Conservation (phyloP, 2,329 filamentous ascomycete species). For the Trichophyton schoenleinii region DNA sequence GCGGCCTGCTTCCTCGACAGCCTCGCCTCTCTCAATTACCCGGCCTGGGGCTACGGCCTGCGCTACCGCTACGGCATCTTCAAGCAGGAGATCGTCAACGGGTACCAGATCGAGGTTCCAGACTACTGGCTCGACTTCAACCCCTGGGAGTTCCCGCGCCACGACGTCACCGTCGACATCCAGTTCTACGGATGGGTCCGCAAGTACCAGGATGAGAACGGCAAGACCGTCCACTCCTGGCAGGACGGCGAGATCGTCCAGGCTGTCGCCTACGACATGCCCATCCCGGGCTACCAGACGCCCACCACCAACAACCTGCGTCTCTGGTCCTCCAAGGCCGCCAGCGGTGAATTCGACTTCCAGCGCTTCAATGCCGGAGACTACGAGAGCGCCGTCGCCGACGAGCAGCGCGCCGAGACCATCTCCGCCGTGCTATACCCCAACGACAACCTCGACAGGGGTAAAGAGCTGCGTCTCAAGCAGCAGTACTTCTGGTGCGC, state of each 20-base stretch:
- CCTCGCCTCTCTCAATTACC: slow-evolving; percentile 83
- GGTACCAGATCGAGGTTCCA: slow-evolving; percentile 94
- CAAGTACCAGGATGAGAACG: slow-evolving; percentile 61
- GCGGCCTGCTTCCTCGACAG: slow-evolving; percentile 97
- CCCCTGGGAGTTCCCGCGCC: slow-evolving; percentile 94
- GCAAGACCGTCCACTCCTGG: slow-evolving; percentile 66
- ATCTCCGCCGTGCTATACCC: slow-evolving; percentile 96
- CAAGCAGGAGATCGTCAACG: slow-evolving; percentile 97
- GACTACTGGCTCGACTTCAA: slow-evolving; percentile 99
- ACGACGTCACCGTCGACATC: slow-evolving; percentile 91
- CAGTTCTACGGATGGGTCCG: slow-evolving; percentile 86
- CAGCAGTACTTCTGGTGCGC: slow-evolving; percentile 99
- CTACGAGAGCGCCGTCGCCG: slow-evolving; percentile 95
- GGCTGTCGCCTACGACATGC: slow-evolving; percentile 86
- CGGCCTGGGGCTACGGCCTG: slow-evolving; percentile 93
- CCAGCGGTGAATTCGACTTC: slow-evolving; percentile 95
- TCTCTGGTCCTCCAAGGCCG: slow-evolving; percentile 94
- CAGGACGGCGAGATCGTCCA: slow-evolving; percentile 86
- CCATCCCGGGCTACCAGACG: slow-evolving; percentile 81
- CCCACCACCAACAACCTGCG: slow-evolving; percentile 90
- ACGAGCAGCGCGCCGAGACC: slow-evolving; percentile 96
- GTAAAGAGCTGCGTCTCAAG: slow-evolving; percentile 94
- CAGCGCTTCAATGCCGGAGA: slow-evolving; percentile 98
- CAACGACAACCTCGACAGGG: slow-evolving; percentile 91
- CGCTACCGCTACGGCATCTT: slow-evolving; percentile 96